Evolutionary conservation across 129 eudicot species (phyloP), one percentile per base, ranked within the genome.

Genomic region (Glebionis coronaria): DNA sequence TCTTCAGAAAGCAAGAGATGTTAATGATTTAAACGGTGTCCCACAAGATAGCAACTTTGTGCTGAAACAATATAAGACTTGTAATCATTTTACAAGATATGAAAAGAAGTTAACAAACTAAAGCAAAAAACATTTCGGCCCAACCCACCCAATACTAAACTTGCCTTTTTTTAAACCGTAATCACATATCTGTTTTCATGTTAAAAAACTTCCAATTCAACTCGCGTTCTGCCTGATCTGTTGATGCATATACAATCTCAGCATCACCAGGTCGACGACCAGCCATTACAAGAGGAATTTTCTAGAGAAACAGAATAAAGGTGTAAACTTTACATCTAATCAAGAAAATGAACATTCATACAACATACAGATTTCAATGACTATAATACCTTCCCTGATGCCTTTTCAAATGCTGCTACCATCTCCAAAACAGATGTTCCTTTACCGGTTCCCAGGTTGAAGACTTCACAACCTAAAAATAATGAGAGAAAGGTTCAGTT

Each of bases 251-350:
- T 54, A 93, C 99, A 44, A 83, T 19, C 85, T 88, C 97, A 29
- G 90, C 89, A 82, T 93, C 97, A 38, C 99, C 99, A 69, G 97
- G 92, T 55, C 99, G 92, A 42, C 99, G 81, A 12, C 63, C 93
- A 84, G 95, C 79, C 67, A 55, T 75, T 58, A 73, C 81, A 76
- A 89, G 63, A 62, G 97, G 99, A 73, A 93, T 89, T 87, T 77
- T 56, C 99, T 93, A 79, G 11, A 60, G 3, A 44, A 40, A 16
- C 7, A 63, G 16, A 44, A 44, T 8, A 47, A 64, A 63, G 29
- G 21, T 21, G 31, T 10, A 44, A 46, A 9, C 42, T 53, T 53
- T 23, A 73, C 35, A 63, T n/a, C n/a, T 19, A 63, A 69, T 1
- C 25, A 6, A 21, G 9, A 11, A 9, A 40, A 15, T 38, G 10